phyloP scores from a whole-genome alignment of 305 asterid species.

The Fraxinus greggii region DNA sequence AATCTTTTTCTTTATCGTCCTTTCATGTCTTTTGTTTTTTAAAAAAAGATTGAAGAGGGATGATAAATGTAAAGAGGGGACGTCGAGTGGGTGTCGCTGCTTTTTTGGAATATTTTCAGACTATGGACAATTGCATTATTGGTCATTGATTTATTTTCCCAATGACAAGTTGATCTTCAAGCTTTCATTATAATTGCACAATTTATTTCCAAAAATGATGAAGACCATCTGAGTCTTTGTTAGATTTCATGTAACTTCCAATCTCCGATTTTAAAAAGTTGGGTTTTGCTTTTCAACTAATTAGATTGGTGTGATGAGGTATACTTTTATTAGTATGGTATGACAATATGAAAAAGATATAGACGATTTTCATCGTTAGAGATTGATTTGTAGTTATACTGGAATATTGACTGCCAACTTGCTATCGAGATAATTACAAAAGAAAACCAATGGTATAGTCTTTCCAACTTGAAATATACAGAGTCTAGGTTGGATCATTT shows the following conservation, averaged over 20 bases:
- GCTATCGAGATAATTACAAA: no score
- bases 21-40: not conserved
- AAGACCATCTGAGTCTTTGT: not conserved
- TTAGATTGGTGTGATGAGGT: no score
- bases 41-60: not conserved
- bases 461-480: no score
- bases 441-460: no score
- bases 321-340: no score
- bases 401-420: no score
- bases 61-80: conserved; percentile 17
- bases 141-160: not conserved
- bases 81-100: conserved; percentile 30
- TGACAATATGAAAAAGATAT: no score
- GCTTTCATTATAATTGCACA: not conserved
- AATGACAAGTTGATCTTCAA: not conserved
- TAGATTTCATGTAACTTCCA: not conserved
- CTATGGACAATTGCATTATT: not conserved
- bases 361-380: no score
- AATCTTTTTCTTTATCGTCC: conserved; percentile 21
- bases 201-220: not conserved
- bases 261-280: no score
- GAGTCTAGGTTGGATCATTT: no score
- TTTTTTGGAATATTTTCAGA: conserved; percentile 22
- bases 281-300: no score
- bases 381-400: no score